phyloP scores from a whole-genome alignment of 208 protist genomes.

The Acanthamoeba sp. region DNA sequence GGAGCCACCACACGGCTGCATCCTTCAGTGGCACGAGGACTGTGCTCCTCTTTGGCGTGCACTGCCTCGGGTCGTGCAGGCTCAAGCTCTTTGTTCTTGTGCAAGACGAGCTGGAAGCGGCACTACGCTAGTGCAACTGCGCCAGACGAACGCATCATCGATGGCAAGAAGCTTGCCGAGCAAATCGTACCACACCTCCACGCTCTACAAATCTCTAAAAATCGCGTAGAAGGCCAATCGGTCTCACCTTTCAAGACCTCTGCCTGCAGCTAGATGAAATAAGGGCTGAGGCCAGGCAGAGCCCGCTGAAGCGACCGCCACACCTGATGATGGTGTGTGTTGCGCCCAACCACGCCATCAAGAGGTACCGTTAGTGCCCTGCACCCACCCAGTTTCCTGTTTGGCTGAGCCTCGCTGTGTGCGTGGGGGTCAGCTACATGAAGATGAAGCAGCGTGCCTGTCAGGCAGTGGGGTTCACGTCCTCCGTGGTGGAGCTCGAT shows the following conservation, averaged over 20 bases:
- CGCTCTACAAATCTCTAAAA: neutral
- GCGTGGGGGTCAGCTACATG: too few relatives aligned
- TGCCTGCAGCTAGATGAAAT: slow-evolving; percentile 14
- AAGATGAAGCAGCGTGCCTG: slow-evolving; percentile 92
- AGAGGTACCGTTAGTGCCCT: neutral
- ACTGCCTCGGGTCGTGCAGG: too few relatives aligned
- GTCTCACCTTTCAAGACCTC: neutral
- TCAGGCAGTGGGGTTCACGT: slow-evolving; percentile 79
- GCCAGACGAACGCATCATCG: neutral
- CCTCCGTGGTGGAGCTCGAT: slow-evolving; percentile 70
- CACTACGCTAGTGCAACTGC: neutral
- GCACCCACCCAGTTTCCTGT: neutral
- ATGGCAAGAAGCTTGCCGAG: neutral
- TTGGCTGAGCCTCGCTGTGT: too few relatives aligned
- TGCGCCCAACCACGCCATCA: slow-evolving; percentile 51
- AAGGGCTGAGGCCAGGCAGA: neutral
- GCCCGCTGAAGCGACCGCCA: slow-evolving; percentile 14
- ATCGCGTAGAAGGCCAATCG: neutral
- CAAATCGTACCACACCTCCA: neutral
- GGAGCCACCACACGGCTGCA: too few relatives aligned
- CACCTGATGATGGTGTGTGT: slow-evolving; percentile 51
- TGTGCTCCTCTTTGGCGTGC: too few relatives aligned
- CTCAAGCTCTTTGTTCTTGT: too few relatives aligned
- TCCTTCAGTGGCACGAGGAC: too few relatives aligned
- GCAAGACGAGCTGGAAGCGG: neutral